Evolutionary conservation across 2,329 filamentous ascomycete species (phyloP).

Genomic region (Aspergillus ustus): DNA sequence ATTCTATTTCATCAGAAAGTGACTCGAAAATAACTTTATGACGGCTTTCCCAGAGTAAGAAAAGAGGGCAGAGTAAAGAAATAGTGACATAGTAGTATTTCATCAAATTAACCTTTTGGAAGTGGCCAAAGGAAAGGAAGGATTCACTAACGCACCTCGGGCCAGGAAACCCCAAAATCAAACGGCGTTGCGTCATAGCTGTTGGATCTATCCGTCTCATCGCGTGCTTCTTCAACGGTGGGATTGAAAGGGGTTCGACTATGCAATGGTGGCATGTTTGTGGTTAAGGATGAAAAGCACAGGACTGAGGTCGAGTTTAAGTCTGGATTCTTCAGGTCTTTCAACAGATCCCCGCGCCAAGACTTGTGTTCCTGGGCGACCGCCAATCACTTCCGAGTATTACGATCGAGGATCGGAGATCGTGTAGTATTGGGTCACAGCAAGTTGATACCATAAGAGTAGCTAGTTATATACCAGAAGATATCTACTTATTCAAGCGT

Average conservation of each 20-base stretch:
- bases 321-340: conserved; percentile 3
- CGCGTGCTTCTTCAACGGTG: conserved; percentile 24
- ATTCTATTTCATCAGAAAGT: neutral
- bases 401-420: neutral
- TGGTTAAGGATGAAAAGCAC: conserved; percentile 4
- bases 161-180: conserved; percentile 20
- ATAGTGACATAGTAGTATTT: neutral
- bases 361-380: conserved; percentile 2
- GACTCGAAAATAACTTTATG: neutral
- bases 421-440: no score
- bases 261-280: conserved; percentile 12
- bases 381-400: conserved; percentile 3
- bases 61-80: neutral
- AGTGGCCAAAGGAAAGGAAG: no score
- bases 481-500: conserved; percentile 5
- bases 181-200: neutral
- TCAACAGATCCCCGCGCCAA: conserved; percentile 14
- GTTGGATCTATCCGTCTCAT: neutral
- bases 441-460: neutral
- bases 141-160: conserved; percentile 25
- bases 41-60: neutral
- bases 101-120: neutral
- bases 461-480: neutral
- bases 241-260: conserved; percentile 18
- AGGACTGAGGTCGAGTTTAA: conserved; percentile 21